Conservation (phyloP, 2,329 filamentous ascomycete species). For the Dothideomycetidae sp. region DNA sequence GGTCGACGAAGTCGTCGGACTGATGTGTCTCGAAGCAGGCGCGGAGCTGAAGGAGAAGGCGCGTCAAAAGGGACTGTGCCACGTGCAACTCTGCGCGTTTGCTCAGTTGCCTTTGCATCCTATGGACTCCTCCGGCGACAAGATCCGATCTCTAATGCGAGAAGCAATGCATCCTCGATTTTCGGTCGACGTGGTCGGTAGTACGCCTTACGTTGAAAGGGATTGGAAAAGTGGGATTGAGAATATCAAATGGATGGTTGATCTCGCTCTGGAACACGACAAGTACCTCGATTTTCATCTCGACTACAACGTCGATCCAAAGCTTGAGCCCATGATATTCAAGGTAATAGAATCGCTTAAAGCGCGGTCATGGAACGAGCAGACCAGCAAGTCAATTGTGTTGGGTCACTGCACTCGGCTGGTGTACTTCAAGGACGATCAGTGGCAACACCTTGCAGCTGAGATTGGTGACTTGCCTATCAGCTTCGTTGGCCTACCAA, state of each 20-base stretch:
- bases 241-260: slow-evolving; percentile 52
- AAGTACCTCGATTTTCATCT: slow-evolving; percentile 57
- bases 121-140: slow-evolving; percentile 25
- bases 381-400: slow-evolving; percentile 37
- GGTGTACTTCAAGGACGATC: slow-evolving; percentile 37
- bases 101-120: slow-evolving; percentile 57
- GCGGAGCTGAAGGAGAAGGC: slow-evolving; percentile 36
- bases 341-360: slow-evolving; percentile 40
- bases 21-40: slow-evolving; percentile 44
- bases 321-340: slow-evolving; percentile 38
- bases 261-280: slow-evolving; percentile 34
- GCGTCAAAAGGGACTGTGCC: slow-evolving; percentile 38
- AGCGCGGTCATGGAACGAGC: slow-evolving; percentile 34
- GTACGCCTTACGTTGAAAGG: slow-evolving; percentile 56
- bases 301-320: slow-evolving; percentile 49
- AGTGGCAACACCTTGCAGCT: slow-evolving; percentile 37
- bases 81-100: slow-evolving; percentile 55
- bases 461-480: slow-evolving; percentile 43
- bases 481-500: slow-evolving; percentile 54
- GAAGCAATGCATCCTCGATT: slow-evolving; percentile 26
- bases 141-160: slow-evolving; percentile 39
- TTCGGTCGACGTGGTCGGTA: slow-evolving; percentile 47
- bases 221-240: slow-evolving; percentile 31
- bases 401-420: slow-evolving; percentile 57
- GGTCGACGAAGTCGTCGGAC: slow-evolving; percentile 47